Evolutionary conservation across 495 filamentous ascomycete species (phyloP), one percentile per base, ranked within the genome.

Genomic region (Podospora conica): DNA sequence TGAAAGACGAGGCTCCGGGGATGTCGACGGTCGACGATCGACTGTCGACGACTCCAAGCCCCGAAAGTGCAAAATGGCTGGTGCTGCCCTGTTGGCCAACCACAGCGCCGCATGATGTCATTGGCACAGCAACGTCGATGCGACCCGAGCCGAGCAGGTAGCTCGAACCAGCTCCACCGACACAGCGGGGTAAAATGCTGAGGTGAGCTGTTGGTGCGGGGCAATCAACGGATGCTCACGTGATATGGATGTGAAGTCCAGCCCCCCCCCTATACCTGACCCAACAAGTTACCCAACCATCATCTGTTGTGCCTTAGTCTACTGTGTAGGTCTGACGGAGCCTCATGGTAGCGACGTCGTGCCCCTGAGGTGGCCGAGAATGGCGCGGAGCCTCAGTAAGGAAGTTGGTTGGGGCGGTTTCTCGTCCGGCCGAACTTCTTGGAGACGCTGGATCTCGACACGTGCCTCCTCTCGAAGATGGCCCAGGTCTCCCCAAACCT

Each of bases 401-500:
- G 75, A 70, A 4, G 21, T 70, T 6, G 72, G 70, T 60, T 74
- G 66, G 8, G 71, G 68, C 5, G 71, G 68, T n/a, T 66, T 70
- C 61, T 71, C 58, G 53, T 66, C 67, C 25, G 69, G 64, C 11
- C 66, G 54, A 4, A 63, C 64, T 33, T 72, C 66, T 29, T 75
- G 64, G 18, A 77, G 67, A 24, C 63, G 53, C 48, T 70, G 40
- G 48, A 90, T 74, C 71, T 93, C 90, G 59, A 77, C 71, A 53
- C 78, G 78, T n/a, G 90, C 89, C 56, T 85, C 82, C 65, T 84
- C 78, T 29, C 90, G 78, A 53, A 88, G 78, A n/a, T 86, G 83
- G 22, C 80, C 69, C 54, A 91, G 74, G 67, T 87, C 88, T 66
- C 90, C 91, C 90, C 91, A 94, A 11, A 94, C 88, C 65, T 91